Percentiles rank a stretch among this genome's conserved stretches.
Evolutionary conservation across 345 rosid species (phyloP).

Genomic region (Raphanus sativus): DNA sequence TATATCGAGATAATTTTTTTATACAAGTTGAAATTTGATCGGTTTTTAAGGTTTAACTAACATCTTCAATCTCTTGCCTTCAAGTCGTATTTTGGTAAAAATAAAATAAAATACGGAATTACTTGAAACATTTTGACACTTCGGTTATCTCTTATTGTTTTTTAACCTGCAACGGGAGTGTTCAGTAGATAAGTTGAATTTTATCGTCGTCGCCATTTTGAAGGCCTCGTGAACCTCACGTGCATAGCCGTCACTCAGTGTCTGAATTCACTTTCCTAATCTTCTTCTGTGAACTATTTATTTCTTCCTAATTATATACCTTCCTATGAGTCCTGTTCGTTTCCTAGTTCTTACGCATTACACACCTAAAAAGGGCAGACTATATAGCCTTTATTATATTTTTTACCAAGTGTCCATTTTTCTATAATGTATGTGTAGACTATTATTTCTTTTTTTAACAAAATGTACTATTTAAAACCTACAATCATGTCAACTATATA

Average conservation of each 20-base stretch:
- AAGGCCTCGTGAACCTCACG: conserved; percentile 32
- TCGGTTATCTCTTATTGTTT: not conserved
- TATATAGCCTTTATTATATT: not conserved
- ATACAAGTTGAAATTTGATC: not conserved
- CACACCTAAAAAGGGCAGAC: conserved; percentile 13
- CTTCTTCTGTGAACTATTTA: not conserved
- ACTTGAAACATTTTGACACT: conserved; percentile 22
- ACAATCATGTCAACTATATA: conserved; percentile 7
- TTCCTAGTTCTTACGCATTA: conserved; percentile 19
- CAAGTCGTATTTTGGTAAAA: not conserved
- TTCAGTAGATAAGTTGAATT: conserved; percentile 14
- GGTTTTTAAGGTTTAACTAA: not conserved
- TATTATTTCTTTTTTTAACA: not conserved
- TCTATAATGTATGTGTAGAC: not conserved
- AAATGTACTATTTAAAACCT: not conserved
- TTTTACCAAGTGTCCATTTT: conserved; percentile 14
- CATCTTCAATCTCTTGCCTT: not conserved
- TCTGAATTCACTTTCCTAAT: conserved; percentile 13
- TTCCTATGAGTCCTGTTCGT: conserved; percentile 23
- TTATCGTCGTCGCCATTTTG: not conserved
- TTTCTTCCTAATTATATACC: conserved; percentile 20
- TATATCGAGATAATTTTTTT: not conserved
- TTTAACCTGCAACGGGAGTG: not conserved
- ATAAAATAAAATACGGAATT: not conserved
- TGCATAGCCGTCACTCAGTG: conserved; percentile 37